phyloP scores from a whole-genome alignment of 1,139 yeast genomes.

The Pneumocystis oryctolagi region DNA sequence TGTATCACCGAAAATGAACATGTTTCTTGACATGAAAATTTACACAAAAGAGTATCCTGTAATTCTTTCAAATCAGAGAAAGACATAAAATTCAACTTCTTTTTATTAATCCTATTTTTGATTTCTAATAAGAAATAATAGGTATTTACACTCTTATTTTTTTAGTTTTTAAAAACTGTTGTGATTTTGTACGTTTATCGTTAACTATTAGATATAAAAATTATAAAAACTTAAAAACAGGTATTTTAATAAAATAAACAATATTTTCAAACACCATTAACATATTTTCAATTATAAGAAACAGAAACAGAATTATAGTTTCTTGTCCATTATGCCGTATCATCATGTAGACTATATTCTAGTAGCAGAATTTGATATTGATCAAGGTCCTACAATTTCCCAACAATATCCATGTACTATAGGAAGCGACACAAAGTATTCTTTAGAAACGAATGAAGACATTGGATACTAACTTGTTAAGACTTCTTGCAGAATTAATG shows the following conservation, averaged over 20 bases:
- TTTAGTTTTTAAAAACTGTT: not conserved
- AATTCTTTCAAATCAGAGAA: not conserved
- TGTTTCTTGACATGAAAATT: not conserved
- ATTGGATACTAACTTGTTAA: not conserved
- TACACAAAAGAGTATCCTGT: not conserved
- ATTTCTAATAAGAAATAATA: not conserved
- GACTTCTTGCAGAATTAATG: constrained; percentile 37
- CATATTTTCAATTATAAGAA: not conserved
- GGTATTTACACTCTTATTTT: not conserved
- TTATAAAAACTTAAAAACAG: not conserved
- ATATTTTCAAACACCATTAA: not conserved
- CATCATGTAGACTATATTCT: constrained; percentile 24
- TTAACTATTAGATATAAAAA: not conserved
- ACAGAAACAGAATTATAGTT: not conserved
- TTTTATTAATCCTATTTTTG: not conserved
- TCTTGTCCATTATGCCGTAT: not conserved
- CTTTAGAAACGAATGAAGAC: constrained; percentile 11
- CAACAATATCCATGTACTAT: constrained; percentile 39
- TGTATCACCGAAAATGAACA: not conserved
- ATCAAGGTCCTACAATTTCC: constrained; percentile 42
- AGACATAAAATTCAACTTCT: not conserved
- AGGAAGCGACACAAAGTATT: constrained; percentile 30
- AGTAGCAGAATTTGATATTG: constrained; percentile 46
- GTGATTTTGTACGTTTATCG: not conserved
- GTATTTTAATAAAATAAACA: not conserved